A percentile compares a stretch with the other conserved stretches of the same genome.
Evolutionary conservation across 1,139 yeast genomes (phyloP).

Genomic region (Saccharomyces hybrid): DNA sequence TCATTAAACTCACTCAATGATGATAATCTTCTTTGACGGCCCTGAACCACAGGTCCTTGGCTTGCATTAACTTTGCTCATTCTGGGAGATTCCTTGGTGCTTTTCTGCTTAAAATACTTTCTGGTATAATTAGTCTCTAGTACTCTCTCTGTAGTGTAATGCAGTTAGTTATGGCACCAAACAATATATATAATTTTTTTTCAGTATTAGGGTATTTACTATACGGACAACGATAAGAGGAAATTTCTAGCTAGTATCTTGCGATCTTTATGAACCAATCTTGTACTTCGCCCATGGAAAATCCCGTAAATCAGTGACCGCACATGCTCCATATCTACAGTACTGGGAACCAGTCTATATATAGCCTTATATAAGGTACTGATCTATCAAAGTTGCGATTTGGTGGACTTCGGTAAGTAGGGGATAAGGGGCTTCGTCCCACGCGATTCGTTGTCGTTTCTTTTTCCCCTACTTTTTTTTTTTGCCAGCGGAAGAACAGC

Average conservation of each 20-base stretch:
- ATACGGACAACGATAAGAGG: neutral
- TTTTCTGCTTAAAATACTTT: neutral
- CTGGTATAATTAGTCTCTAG: neutral
- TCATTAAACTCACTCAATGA: slow-evolving; percentile 34
- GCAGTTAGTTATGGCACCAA: neutral
- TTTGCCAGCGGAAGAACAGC: neutral
- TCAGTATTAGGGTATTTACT: neutral
- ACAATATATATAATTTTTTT: neutral
- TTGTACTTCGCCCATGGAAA: neutral
- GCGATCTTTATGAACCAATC: neutral
- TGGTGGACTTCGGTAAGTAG: neutral
- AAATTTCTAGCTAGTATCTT: neutral
- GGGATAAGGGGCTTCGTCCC: slow-evolving; percentile 1
- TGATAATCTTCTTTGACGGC: slow-evolving; percentile 23
- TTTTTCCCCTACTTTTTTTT: neutral
- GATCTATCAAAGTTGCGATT: neutral
- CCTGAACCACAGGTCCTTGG: slow-evolving; percentile 2
- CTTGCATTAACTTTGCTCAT: neutral
- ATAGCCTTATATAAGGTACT: neutral
- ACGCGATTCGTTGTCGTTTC: neutral
- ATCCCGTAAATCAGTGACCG: neutral
- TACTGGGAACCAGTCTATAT: neutral
- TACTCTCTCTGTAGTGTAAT: neutral
- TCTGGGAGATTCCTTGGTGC: neutral
- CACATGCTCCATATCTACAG: neutral